Percentiles rank a stretch among this genome's conserved stretches.
Evolutionary conservation across 2,329 filamentous ascomycete species (phyloP).

Genomic region (Coleophoma crateriformis): DNA sequence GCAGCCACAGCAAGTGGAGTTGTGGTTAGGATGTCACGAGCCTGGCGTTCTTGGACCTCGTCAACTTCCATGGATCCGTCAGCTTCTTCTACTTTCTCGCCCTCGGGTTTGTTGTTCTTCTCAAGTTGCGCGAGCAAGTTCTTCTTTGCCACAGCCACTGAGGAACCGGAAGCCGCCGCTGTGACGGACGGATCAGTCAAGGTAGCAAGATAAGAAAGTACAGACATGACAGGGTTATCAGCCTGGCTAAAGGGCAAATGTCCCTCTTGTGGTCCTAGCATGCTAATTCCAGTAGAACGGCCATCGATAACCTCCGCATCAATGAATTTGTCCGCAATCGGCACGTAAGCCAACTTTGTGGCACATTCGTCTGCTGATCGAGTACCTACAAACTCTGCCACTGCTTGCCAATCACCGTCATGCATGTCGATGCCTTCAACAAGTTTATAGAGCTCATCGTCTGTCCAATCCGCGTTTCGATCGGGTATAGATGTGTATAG

Average conservation of each 20-base stretch:
- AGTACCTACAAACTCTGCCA: conserved; percentile 87
- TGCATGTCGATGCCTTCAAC: conserved; percentile 89
- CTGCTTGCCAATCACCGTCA: conserved; percentile 92
- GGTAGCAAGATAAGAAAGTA: conserved; percentile 88
- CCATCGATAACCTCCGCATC: conserved; percentile 63
- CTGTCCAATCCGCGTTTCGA: conserved; percentile 83
- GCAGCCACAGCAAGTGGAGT: conserved; percentile 78
- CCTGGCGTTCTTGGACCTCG: conserved; percentile 35
- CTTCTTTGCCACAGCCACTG: conserved; percentile 79
- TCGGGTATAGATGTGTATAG: conserved; percentile 73
- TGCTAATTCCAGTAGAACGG: conserved; percentile 52
- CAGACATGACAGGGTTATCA: conserved; percentile 95
- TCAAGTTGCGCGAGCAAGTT: conserved; percentile 76
- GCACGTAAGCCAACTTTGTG: conserved; percentile 89
- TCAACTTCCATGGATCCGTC: conserved; percentile 62
- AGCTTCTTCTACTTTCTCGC: conserved; percentile 49
- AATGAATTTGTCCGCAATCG: conserved; percentile 96
- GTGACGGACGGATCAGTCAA: conserved; percentile 87
- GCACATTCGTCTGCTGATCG: conserved; percentile 94
- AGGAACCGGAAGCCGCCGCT: conserved; percentile 83
- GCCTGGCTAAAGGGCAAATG: conserved; percentile 85
- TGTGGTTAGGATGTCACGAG: conserved; percentile 31
- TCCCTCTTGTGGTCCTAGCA: conserved; percentile 69
- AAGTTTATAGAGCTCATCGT: conserved; percentile 81
- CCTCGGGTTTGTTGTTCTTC: conserved; percentile 45